phyloP scores from a whole-genome alignment of 2,329 filamentous ascomycete species.

The Fusarium dimerum region DNA sequence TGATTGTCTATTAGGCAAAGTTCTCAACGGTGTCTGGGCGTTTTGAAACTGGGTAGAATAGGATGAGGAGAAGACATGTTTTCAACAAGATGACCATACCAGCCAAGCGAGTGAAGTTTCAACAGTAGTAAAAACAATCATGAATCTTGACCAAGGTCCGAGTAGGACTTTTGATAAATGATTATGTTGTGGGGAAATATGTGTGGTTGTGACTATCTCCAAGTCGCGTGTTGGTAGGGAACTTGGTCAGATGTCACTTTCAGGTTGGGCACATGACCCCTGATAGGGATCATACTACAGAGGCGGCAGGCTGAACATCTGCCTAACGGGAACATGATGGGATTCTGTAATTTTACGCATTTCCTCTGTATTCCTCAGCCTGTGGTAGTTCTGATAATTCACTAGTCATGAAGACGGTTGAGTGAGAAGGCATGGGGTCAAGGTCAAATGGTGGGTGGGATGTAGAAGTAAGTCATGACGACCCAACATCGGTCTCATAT shows the following conservation, averaged over 20 bases:
- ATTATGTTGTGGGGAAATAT: background rate
- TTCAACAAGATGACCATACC: background rate
- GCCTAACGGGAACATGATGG: constrained; percentile 16
- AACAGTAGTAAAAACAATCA: background rate
- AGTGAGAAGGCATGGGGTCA: constrained; percentile 17
- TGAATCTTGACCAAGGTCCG: too few species aligned
- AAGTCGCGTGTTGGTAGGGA: constrained; percentile 18
- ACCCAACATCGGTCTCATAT: background rate
- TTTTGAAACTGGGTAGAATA: constrained; percentile 14
- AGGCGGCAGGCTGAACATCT: constrained; percentile 24
- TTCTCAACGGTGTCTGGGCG: constrained; percentile 32
- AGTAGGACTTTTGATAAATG: background rate
- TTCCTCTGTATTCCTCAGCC: background rate
- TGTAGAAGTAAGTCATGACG: background rate
- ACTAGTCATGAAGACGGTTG: too few species aligned
- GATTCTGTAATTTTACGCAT: constrained; percentile 2
- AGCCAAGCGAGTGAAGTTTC: background rate
- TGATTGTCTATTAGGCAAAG: constrained; percentile 22
- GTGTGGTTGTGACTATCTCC: background rate
- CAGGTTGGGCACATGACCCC: constrained; percentile 23
- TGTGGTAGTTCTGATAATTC: constrained; percentile 1
- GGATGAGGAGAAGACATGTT: background rate
- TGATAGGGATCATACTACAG: constrained; percentile 13
- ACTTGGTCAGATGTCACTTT: constrained; percentile 21
- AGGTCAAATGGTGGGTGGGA: background rate